Evolutionary conservation across 2,329 filamentous ascomycete genomes (phyloP), one percentile per base, ranked within the genome.

Genomic region (Alternaria metachromatica): DNA sequence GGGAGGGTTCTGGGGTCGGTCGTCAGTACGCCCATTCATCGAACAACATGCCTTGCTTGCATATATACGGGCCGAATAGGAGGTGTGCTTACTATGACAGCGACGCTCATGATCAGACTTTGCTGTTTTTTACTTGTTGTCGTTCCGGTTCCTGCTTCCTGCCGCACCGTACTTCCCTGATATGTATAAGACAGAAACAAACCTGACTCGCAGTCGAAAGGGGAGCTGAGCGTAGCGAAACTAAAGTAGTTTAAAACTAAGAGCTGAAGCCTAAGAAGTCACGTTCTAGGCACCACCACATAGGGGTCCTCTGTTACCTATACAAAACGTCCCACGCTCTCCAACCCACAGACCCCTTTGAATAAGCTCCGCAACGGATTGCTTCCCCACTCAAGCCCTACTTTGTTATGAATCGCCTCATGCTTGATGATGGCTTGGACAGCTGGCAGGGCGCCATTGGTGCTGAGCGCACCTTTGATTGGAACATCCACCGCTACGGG

Each of bases 371-470:
- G 65, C 41, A 55, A 58, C 21, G n/a, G 50, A 20, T 37, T 8
- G 44, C 55, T 41, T 45, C 64, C 59, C 65, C 60, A 64, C 56
- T 49, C 49, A 51, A 68, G 62, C 64, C 67, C 59, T 60, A 55
- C 62, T 51, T 41, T 41, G 56, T 37, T 58, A 60, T 64, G 58
- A 59, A 67, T 60, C 50, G 62, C 55, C 44, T 64, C 63, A 78
- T 76, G 72, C 73, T 69, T 59, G 63, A 70, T 76, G 72, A 77
- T 77, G 71, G 64, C 66, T 69, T 73, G 75, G 75, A 78, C 76
- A 78, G 75, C 74, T 79, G 76, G 75, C 77, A 75, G 20, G 55
- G 66, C 55, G 65, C 71, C 63, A 78, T 78, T 79, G 77, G 77
- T 62, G 66, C 60, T 57, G 64, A 55, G 58, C 46, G 63, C 54